Evolutionary conservation across 192 early-diverging fungal species (phyloP).

Genomic region (Blastocladiella britannica): DNA sequence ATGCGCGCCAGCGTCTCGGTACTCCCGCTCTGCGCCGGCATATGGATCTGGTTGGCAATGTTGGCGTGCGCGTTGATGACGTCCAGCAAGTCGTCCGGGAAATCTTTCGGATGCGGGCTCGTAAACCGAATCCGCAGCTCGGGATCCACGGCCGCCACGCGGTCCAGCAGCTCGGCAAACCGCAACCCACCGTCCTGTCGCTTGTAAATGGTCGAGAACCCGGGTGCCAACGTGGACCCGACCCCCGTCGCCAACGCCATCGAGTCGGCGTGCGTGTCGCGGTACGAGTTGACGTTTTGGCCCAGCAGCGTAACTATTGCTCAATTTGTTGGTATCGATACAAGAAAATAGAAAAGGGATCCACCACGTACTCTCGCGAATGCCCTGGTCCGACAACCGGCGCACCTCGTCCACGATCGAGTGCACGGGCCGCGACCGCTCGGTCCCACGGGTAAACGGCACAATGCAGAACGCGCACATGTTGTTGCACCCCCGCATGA

Average conservation of each 20-base stretch:
- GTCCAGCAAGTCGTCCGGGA: constrained; percentile 46
- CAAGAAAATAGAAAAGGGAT: not conserved
- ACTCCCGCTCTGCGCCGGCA: constrained; percentile 53
- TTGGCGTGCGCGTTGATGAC: constrained; percentile 45
- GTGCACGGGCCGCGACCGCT: constrained; percentile 46
- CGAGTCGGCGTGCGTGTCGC: constrained; percentile 38
- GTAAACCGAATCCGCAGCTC: constrained; percentile 62
- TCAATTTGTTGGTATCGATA: not conserved
- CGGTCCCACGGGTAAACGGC: constrained; percentile 52
- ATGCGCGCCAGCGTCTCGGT: constrained; percentile 41
- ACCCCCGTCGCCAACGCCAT: constrained; percentile 17
- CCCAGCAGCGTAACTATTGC: constrained; percentile 40
- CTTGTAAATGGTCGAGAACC: constrained; percentile 58
- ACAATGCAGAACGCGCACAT: constrained; percentile 67
- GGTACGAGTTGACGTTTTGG: constrained; percentile 62
- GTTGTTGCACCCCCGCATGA: constrained; percentile 67
- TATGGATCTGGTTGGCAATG: constrained; percentile 47
- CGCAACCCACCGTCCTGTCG: constrained; percentile 48
- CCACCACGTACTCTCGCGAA: constrained; percentile 27
- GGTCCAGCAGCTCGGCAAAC: constrained; percentile 50
- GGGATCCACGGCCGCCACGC: constrained; percentile 40
- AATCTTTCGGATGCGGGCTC: constrained; percentile 63
- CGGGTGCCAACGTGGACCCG: constrained; percentile 24
- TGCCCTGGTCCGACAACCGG: constrained; percentile 38
- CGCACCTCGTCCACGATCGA: constrained; percentile 44